phyloP scores from a whole-genome alignment of 192 early-diverging fungal genomes.

The Rhizophlyctis rosea region DNA sequence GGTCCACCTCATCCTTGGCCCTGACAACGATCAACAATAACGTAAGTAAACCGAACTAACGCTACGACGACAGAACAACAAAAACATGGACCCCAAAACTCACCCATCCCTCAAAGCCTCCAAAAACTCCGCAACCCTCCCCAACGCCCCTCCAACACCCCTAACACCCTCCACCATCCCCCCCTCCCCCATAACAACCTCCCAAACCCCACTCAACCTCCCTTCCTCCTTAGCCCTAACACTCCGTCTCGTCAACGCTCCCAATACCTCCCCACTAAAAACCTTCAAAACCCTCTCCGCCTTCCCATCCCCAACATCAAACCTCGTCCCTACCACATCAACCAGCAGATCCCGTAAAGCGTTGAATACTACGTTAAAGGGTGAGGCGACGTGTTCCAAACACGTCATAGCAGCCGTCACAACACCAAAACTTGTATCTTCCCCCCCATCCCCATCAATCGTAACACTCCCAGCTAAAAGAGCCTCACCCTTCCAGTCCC shows the following conservation, averaged over 20 bases:
- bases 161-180: neutral
- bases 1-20: slow-evolving; percentile 1
- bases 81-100: too few relatives aligned
- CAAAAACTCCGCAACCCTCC: slow-evolving; percentile 14
- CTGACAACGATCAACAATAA: too few relatives aligned
- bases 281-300: slow-evolving; percentile 7
- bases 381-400: slow-evolving; percentile 19
- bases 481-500: slow-evolving; percentile 19
- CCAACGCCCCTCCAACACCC: slow-evolving; percentile 5
- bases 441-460: slow-evolving; percentile 28
- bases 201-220: slow-evolving; percentile 1
- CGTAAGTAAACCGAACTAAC: too few relatives aligned
- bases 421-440: slow-evolving; percentile 17
- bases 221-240: neutral
- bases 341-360: slow-evolving; percentile 2
- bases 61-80: too few relatives aligned
- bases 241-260: slow-evolving; percentile 8
- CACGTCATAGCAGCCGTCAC: slow-evolving; percentile 11
- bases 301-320: neutral
- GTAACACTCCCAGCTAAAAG: slow-evolving; percentile 40
- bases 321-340: neutral
- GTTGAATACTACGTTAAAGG: slow-evolving; percentile 6
- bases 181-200: neutral
- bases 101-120: neutral
- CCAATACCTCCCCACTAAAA: slow-evolving; percentile 16